These are phyloP conservation scores for Syzygium aromaticum DNA, from an alignment of 345 rosid species.

Conservation along the genomic window DNA sequence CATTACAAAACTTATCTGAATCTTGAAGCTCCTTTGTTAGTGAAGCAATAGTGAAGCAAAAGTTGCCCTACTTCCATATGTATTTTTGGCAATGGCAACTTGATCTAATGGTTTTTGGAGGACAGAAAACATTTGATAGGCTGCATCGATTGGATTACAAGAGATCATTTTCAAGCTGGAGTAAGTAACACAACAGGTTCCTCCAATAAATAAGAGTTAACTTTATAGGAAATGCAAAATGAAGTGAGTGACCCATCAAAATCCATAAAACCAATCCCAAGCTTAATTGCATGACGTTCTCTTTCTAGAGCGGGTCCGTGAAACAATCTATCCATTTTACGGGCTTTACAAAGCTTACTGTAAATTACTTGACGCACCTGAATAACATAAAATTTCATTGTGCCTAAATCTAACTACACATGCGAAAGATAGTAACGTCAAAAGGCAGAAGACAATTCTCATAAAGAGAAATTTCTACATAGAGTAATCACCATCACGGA, in stretches of 20 bases:
- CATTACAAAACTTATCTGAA: neutral
- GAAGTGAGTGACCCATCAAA: neutral
- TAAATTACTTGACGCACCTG: neutral
- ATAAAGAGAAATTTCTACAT: neutral
- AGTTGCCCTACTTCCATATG: constrained; percentile 2
- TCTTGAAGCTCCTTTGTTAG: neutral
- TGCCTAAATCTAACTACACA: neutral
- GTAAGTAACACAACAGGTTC: neutral
- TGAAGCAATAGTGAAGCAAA: constrained; percentile 13
- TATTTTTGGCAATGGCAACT: constrained; percentile 6
- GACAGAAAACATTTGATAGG: constrained; percentile 52
- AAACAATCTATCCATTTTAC: neutral
- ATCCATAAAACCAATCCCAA: neutral
- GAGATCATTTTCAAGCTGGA: neutral
- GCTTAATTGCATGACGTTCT: neutral
- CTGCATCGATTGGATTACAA: constrained; percentile 20
- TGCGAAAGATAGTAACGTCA: neutral
- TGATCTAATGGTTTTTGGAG: constrained; percentile 34
- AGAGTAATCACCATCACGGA: constrained; percentile 1
- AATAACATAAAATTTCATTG: neutral
- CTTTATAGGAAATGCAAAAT: neutral
- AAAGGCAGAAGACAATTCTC: neutral
- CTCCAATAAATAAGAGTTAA: neutral
- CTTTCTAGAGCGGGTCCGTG: neutral
- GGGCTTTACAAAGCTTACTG: neutral